phyloP scores from a whole-genome alignment of 768 basidiomycete species.

The Asterophora lycoperdoides region DNA sequence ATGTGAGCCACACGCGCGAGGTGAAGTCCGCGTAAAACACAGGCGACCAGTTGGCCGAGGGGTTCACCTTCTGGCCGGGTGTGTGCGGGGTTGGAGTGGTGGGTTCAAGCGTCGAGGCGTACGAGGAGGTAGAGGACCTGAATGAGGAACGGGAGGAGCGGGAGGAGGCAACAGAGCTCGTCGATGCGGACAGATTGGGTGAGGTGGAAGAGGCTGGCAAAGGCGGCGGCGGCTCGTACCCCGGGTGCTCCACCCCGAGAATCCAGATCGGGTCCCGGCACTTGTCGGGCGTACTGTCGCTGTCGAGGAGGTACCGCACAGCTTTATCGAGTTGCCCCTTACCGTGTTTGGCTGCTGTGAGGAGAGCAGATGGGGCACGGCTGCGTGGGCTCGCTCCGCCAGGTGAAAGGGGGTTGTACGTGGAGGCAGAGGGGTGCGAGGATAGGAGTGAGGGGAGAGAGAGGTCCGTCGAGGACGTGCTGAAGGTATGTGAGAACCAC shows the following conservation, averaged over 20 bases:
- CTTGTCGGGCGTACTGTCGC: conserved; percentile 81
- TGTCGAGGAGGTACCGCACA: conserved; percentile 86
- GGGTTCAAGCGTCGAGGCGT: neutral
- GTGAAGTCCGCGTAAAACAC: conserved; percentile 88
- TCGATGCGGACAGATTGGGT: conserved; percentile 2
- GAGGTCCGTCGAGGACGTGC: conserved; percentile 66
- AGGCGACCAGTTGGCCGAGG: conserved; percentile 64
- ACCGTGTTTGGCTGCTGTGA: conserved; percentile 68
- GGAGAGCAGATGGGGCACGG: conserved; percentile 37
- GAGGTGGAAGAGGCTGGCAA: conserved; percentile 13
- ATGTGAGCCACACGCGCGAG: conserved; percentile 87
- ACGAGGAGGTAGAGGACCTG: conserved; percentile 20
- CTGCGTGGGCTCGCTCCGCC: neutral
- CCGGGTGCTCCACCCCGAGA: conserved; percentile 76
- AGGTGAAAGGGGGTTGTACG: too few species aligned
- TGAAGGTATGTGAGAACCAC: conserved; percentile 79
- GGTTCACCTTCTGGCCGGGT: conserved; percentile 23
- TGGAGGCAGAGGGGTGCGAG: conserved; percentile 31
- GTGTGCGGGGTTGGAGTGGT: neutral
- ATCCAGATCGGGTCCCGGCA: conserved; percentile 86
- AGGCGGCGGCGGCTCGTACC: conserved; percentile 53
- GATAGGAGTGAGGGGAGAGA: conserved; percentile 58
- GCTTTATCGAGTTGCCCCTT: conserved; percentile 79
- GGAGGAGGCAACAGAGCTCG: conserved; percentile 25
- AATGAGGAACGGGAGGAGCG: conserved; percentile 46